Base-by-base conservation (phyloP, 2,329 filamentous ascomycete species). In the Nigrospora osmanthi region DNA sequence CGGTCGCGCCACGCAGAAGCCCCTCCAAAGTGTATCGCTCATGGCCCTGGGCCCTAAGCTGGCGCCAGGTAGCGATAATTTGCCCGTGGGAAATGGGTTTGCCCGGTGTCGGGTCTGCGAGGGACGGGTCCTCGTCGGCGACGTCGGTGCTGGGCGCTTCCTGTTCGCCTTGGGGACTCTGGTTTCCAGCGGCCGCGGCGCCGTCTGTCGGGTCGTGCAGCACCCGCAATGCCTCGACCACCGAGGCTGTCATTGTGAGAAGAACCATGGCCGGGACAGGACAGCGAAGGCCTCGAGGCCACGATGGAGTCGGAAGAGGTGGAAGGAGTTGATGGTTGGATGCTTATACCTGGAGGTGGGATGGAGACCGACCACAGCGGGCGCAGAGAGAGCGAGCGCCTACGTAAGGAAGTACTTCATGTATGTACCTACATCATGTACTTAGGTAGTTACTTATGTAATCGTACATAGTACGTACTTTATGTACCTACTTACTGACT, bases 41-140 rank as follows among this genome's bases (percentile, higher is more conserved):
- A 28, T 61, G 43, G 10, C 53, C 55, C 6, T 61, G 52, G 1
- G 52, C 49, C 51, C 68, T 72, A 7, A 86, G 63, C 2, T 63
- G 58, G 50, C 67, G 76, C 60, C 82, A 82, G 0, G 89, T 63
- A 35, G 76, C 65, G 42, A 90, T 63, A 15, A 90, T 67, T 55
- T 90, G 84, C 43, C 68, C 64, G 59, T 91, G 87, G 3, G 83
- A 80, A 53, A 91, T 83, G 28, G 87, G 83, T 3, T 80, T 79
- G 41, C 84, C 86, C 32, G 80, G 56, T 19, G 66, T 59, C 1
- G 77, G 71, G 1, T 71, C 59, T 1, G 62, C 58, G 14, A 86
- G 64, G 1, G 66, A 64, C 11, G 80, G 75, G 34, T 81, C 75
- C 16, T 55, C 48, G 19, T 51, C 47, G n/a, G 23, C 11, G 67